A percentile compares a stretch with the other conserved stretches of the same genome.
phyloP scores from a whole-genome alignment of 306 rosid species.

The Fragaria iinumae region DNA sequence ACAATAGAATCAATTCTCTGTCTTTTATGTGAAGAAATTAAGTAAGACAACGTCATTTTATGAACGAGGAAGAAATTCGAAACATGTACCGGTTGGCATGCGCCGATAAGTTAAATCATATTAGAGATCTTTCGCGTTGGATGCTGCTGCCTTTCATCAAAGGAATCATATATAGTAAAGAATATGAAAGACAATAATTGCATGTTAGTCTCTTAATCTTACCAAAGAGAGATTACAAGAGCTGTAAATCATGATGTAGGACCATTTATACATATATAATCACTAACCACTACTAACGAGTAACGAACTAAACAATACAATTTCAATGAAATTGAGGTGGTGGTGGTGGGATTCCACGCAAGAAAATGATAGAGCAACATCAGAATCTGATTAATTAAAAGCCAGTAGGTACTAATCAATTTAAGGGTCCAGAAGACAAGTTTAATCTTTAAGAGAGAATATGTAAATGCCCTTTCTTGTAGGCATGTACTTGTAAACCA shows the following conservation, averaged over 20 bases:
- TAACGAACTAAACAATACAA: background rate
- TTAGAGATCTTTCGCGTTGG: background rate
- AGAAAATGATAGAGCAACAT: background rate
- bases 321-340: background rate
- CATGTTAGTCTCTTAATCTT: background rate
- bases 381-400: background rate
- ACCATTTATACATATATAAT: background rate
- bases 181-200: background rate
- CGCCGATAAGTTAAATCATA: background rate
- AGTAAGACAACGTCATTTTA: background rate
- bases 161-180: background rate
- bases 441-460: background rate
- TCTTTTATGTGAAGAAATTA: background rate
- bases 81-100: too few species aligned
- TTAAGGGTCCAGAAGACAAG: background rate
- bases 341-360: slow-evolving; percentile 8
- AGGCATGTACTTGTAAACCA: background rate
- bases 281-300: background rate
- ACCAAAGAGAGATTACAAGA: background rate
- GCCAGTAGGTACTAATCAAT: background rate
- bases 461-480: background rate
- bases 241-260: background rate
- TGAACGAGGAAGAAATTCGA: too few species aligned
- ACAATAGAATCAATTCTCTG: background rate
- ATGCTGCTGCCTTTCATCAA: background rate